phyloP scores from a whole-genome alignment of 106 monocot genomes.

The Platanthera guangdongensis region DNA sequence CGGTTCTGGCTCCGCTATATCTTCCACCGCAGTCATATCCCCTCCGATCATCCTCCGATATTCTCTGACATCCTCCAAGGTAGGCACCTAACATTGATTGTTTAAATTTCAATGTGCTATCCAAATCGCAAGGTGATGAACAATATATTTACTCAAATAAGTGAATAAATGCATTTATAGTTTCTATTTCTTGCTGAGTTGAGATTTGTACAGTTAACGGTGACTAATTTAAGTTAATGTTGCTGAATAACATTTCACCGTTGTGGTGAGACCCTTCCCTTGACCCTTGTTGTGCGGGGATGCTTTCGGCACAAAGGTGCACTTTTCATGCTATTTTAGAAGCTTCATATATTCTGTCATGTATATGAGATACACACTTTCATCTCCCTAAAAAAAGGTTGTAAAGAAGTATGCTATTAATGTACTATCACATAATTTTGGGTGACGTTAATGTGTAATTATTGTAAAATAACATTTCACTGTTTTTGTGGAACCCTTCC shows the following conservation, averaged over 20 bases:
- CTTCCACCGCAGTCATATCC: too few relatives aligned
- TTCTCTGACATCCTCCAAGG: too few relatives aligned
- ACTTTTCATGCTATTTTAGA: not conserved
- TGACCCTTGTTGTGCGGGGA: too few relatives aligned
- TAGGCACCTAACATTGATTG: not conserved
- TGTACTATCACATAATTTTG: not conserved
- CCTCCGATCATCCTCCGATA: too few relatives aligned
- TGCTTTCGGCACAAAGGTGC: too few relatives aligned
- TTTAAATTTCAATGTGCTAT: not conserved
- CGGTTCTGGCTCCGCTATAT: too few relatives aligned
- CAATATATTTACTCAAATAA: not conserved
- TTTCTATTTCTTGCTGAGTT: not conserved
- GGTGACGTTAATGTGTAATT: not conserved
- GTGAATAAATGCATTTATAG: not conserved
- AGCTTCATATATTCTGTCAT: constrained; percentile 2
- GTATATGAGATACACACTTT: not conserved
- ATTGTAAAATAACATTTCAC: not conserved
- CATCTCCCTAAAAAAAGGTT: not conserved
- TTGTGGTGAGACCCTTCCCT: too few relatives aligned
- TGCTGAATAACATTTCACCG: not conserved
- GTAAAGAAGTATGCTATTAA: not conserved
- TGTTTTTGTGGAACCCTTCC: too few relatives aligned
- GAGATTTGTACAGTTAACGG: not conserved
- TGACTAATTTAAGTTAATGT: not conserved
- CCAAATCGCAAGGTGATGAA: not conserved